These are phyloP conservation scores for Euptelea pleiosperma DNA, from an alignment of 164 flowering plant species.

Conservation along the genomic window DNA sequence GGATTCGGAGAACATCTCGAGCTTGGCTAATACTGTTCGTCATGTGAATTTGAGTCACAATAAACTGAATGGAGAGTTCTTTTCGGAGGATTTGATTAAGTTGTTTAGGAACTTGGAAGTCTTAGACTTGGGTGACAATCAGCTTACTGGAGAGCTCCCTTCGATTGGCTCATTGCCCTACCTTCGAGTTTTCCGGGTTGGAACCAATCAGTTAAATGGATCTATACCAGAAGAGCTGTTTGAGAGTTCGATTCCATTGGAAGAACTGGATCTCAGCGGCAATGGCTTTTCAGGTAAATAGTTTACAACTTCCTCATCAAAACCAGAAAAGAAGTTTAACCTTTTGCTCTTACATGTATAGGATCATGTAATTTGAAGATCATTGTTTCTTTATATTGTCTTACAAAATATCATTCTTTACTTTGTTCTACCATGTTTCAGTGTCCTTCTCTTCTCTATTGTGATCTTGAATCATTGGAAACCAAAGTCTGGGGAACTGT, in stretches of 20 bases:
- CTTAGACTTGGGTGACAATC: slow-evolving; percentile 69
- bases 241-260: slow-evolving; percentile 40
- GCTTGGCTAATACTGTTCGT: slow-evolving; percentile 54
- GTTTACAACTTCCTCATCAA: neutral
- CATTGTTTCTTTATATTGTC: too few relatives aligned
- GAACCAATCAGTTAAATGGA: slow-evolving; percentile 63
- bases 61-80: slow-evolving; percentile 55
- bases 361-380: too few relatives aligned
- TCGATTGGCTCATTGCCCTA: slow-evolving; percentile 46
- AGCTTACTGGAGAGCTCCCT: slow-evolving; percentile 63
- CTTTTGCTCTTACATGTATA: too few relatives aligned
- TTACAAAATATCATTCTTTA: too few relatives aligned
- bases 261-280: slow-evolving; percentile 87
- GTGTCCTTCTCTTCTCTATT: too few relatives aligned
- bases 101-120: slow-evolving; percentile 64
- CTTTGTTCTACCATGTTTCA: neutral
- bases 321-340: neutral
- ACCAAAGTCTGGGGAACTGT: too few relatives aligned
- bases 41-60: slow-evolving; percentile 68
- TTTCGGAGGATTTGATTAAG: slow-evolving; percentile 35
- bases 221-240: slow-evolving; percentile 58
- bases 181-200: slow-evolving; percentile 49
- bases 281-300: slow-evolving; percentile 78
- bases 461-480: too few relatives aligned
- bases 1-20: slow-evolving; percentile 42